These are phyloP conservation scores for Alternaria rosae DNA, from an alignment of 2,329 filamentous ascomycete species.

Conservation along the genomic window DNA sequence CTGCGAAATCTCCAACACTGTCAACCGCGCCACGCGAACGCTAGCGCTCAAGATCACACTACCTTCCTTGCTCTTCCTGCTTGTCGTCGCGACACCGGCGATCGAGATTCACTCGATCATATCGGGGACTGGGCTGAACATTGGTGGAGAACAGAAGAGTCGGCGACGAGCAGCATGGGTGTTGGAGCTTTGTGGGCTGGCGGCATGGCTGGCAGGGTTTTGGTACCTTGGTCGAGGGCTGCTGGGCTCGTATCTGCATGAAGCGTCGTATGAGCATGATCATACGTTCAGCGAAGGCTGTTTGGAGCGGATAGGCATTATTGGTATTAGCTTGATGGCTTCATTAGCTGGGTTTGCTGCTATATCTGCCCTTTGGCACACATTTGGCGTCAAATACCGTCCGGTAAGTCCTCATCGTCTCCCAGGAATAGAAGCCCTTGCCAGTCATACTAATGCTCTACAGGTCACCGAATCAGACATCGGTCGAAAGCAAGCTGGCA, in stretches of 20 bases:
- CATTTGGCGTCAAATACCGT: conserved; percentile 70
- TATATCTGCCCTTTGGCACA: conserved; percentile 88
- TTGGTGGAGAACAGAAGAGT: conserved; percentile 65
- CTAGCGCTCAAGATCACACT: conserved; percentile 74
- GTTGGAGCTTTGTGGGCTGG: conserved; percentile 69
- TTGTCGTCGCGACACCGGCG: conserved; percentile 78
- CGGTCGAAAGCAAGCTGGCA: conserved; percentile 76
- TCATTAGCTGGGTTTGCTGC: conserved; percentile 87
- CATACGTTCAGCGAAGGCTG: conserved; percentile 63
- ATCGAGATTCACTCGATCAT: conserved; percentile 76
- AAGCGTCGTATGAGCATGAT: conserved; percentile 52
- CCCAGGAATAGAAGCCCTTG: neutral
- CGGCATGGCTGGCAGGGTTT: conserved; percentile 74
- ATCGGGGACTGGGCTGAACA: conserved; percentile 66
- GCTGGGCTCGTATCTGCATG: conserved; percentile 61
- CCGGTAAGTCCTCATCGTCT: conserved; percentile 52
- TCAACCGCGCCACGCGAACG: conserved; percentile 71
- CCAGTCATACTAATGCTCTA: conserved; percentile 19
- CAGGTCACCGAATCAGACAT: conserved; percentile 75
- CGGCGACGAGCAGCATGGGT: conserved; percentile 68
- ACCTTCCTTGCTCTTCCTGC: conserved; percentile 72
- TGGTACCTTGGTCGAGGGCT: conserved; percentile 77
- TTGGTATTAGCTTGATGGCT: conserved; percentile 86
- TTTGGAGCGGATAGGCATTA: conserved; percentile 75
- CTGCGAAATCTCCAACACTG: conserved; percentile 80